A percentile compares a stretch with the other conserved stretches of the same genome.
Conservation (phyloP, 1,284 basidiomycete species). For the Sporisorium scitamineum region DNA sequence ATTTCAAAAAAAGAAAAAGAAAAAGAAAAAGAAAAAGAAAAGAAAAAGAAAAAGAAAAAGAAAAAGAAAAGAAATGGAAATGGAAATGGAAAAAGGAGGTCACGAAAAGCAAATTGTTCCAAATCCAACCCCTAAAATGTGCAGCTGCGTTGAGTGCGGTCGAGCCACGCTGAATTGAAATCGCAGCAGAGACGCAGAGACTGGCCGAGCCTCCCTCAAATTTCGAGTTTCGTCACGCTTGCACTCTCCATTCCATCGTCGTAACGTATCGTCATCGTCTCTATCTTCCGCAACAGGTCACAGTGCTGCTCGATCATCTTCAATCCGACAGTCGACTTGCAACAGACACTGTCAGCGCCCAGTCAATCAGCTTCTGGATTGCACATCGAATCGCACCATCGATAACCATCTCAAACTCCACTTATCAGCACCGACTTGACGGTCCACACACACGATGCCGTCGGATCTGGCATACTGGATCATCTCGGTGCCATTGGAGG, state of each 20-base stretch:
- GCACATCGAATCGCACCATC: not conserved
- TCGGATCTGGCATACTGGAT: conserved; percentile 74
- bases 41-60: conserved; percentile 1
- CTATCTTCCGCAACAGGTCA: no score
- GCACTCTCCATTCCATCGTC: not conserved
- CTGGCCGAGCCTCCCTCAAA: not conserved
- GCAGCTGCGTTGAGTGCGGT: conserved; percentile 1
- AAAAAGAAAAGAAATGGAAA: no score
- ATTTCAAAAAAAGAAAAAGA: conserved; percentile 1
- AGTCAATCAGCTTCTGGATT: not conserved
- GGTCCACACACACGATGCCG: conserved; percentile 69
- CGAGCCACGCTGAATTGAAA: conserved; percentile 3
- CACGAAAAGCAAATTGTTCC: not conserved
- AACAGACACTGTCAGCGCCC: no score
- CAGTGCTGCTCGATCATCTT: no score
- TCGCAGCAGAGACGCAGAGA: not conserved
- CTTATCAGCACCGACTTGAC: not conserved
- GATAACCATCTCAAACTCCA: not conserved
- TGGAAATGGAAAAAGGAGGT: not conserved
- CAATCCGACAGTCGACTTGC: not conserved
- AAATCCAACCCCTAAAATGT: conserved; percentile 9
- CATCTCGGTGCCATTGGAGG: conserved; percentile 72
- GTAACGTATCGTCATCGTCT: not conserved
- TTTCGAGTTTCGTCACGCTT: not conserved
- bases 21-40: conserved; percentile 1